Conservation (phyloP, 225 moss, liverwort and hornwort species). For the Physcomitrellopsis africana region DNA sequence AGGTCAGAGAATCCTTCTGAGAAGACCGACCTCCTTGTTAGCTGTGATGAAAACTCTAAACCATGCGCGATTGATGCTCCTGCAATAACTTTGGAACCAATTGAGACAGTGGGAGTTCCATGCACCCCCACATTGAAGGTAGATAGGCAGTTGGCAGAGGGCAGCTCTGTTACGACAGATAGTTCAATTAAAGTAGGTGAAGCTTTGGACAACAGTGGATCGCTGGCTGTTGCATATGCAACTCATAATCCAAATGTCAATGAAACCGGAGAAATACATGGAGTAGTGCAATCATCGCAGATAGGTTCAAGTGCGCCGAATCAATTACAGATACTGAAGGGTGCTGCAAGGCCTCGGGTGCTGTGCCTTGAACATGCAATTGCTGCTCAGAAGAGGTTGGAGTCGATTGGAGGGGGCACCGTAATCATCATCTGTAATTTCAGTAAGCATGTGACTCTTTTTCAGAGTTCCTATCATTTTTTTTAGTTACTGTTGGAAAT, state of each 20-base stretch:
- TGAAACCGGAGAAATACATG: constrained; percentile 31
- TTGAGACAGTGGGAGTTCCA: constrained; percentile 33
- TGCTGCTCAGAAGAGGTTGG: constrained; percentile 74
- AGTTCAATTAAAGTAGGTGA: constrained; percentile 38
- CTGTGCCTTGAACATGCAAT: constrained; percentile 94
- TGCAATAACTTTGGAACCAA: constrained; percentile 38
- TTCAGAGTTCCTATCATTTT: background rate
- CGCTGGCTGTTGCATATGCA: constrained; percentile 24
- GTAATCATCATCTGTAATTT: constrained; percentile 83
- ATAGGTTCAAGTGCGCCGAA: constrained; percentile 33
- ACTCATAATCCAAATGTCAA: constrained; percentile 24
- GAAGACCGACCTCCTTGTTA: constrained; percentile 30
- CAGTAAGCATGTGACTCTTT: constrained; percentile 47
- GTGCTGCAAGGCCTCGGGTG: constrained; percentile 61
- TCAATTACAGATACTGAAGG: constrained; percentile 45
- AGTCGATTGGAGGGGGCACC: constrained; percentile 73
- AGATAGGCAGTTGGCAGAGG: constrained; percentile 43
- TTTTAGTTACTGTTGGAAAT: background rate
- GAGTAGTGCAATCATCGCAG: constrained; percentile 29
- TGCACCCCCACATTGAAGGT: constrained; percentile 32
- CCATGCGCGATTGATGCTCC: constrained; percentile 26
- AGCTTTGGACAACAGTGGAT: constrained; percentile 26
- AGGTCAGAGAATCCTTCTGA: constrained; percentile 37
- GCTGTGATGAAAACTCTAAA: constrained; percentile 43
- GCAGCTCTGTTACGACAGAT: constrained; percentile 44